phyloP scores from a whole-genome alignment of 371 early-diverging fungal genomes.

The Syncephalastrum racemosum region DNA sequence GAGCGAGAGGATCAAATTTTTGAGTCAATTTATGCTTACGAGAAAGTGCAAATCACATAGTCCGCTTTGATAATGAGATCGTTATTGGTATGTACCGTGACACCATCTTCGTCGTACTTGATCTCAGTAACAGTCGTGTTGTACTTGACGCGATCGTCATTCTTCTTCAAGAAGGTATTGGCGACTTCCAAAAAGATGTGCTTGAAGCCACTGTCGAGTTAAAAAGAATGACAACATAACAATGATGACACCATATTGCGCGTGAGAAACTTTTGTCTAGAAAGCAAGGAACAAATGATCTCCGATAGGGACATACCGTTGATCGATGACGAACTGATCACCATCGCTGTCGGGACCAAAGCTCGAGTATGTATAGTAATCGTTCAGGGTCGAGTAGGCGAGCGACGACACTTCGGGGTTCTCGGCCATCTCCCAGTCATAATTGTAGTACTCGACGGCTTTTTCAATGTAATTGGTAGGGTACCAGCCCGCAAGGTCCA shows the following conservation, averaged over 20 bases:
- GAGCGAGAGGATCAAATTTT: neutral
- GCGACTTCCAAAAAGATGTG: constrained; percentile 40
- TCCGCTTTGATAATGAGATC: constrained; percentile 40
- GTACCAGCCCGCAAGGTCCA: constrained; percentile 38
- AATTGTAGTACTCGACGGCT: constrained; percentile 44
- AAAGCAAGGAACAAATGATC: too few species aligned
- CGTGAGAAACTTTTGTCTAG: too few species aligned
- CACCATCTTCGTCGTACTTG: constrained; percentile 31
- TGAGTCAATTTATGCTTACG: constrained; percentile 24
- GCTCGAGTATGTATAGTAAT: constrained; percentile 25
- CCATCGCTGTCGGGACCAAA: constrained; percentile 47
- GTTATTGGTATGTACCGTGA: constrained; percentile 29
- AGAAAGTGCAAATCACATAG: constrained; percentile 49
- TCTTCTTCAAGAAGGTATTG: constrained; percentile 23
- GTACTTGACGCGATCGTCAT: constrained; percentile 30
- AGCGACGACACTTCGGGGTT: constrained; percentile 36
- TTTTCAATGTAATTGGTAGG: constrained; percentile 29
- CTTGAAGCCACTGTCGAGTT: constrained; percentile 37
- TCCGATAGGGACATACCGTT: constrained; percentile 25
- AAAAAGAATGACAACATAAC: too few species aligned
- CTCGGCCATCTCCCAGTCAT: constrained; percentile 48
- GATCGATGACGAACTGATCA: constrained; percentile 38
- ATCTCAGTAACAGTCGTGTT: constrained; percentile 36
- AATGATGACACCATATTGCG: too few species aligned
- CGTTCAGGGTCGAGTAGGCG: constrained; percentile 26